These are phyloP conservation scores for Pisolithus albus DNA, from an alignment of 768 basidiomycete species.

Conservation along the genomic window DNA sequence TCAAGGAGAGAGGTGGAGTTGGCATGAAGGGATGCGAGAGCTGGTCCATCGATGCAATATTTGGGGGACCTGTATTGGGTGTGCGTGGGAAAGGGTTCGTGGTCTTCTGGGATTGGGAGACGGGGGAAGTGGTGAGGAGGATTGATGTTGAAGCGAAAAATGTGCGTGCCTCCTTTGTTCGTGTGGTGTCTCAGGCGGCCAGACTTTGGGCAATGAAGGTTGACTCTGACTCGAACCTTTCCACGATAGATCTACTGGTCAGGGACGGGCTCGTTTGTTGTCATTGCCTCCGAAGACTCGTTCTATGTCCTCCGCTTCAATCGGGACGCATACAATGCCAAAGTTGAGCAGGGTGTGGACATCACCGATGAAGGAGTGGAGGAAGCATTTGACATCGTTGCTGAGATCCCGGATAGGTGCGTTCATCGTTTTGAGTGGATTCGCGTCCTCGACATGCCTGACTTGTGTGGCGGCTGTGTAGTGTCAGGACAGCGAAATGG, in stretches of 20 bases:
- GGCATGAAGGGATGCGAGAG: constrained; percentile 76
- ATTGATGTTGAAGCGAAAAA: constrained; percentile 94
- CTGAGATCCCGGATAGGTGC: constrained; percentile 80
- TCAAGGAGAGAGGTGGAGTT: constrained; percentile 70
- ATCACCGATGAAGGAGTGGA: constrained; percentile 91
- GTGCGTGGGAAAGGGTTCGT: constrained; percentile 87
- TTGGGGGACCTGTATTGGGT: constrained; percentile 81
- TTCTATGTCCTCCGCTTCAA: constrained; percentile 91
- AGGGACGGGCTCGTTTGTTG: constrained; percentile 80
- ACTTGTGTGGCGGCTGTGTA: constrained; percentile 23
- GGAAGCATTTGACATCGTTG: constrained; percentile 90
- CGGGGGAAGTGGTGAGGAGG: constrained; percentile 85
- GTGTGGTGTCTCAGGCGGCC: not conserved
- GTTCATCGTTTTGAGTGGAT: constrained; percentile 17
- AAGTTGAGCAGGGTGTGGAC: constrained; percentile 67
- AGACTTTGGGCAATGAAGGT: too few relatives aligned
- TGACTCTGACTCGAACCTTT: too few relatives aligned
- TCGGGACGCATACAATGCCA: constrained; percentile 76
- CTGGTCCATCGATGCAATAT: constrained; percentile 79
- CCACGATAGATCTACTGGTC: constrained; percentile 76
- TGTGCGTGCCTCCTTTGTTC: constrained; percentile 40
- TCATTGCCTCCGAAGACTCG: constrained; percentile 81
- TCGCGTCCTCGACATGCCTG: constrained; percentile 7
- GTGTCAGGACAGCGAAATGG: constrained; percentile 96
- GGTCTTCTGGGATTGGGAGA: constrained; percentile 99